Percentiles rank a stretch among this genome's conserved stretches.
Evolutionary conservation across 164 flowering plant species (phyloP).

Genomic region (Nymphaea colorata): DNA sequence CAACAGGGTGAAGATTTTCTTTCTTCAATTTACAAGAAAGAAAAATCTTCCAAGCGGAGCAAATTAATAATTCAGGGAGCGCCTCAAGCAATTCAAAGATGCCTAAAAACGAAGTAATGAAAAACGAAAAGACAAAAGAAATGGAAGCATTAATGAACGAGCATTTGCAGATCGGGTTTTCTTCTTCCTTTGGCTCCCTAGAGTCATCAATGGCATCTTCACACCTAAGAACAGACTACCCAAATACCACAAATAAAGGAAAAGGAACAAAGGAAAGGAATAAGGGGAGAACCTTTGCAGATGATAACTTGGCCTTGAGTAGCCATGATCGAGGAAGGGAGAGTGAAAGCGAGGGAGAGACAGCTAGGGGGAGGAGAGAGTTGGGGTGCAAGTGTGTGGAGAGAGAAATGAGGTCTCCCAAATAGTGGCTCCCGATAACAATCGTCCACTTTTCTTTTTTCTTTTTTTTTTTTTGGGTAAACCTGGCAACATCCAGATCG

Average conservation of each 20-base stretch:
- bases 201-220: too few species aligned
- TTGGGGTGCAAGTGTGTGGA: too few species aligned
- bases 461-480: too few species aligned
- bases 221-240: too few species aligned
- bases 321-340: slow-evolving; percentile 29
- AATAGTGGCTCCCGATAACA: too few species aligned
- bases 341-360: background rate
- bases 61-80: background rate
- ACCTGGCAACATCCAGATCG: too few species aligned
- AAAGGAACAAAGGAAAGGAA: background rate
- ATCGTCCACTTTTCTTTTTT: too few species aligned
- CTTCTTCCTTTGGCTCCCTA: background rate
- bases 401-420: too few species aligned
- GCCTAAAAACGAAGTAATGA: background rate
- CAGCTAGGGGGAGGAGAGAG: too few species aligned
- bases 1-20: background rate
- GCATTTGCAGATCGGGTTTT: background rate
- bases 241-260: too few species aligned
- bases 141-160: background rate
- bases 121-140: background rate
- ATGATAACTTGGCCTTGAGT: slow-evolving; percentile 90
- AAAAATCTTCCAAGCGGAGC: background rate
- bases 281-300: slow-evolving; percentile 72
- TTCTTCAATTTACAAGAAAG: background rate
- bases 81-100: background rate